Base-by-base conservation (phyloP, 1,284 basidiomycete genomes). In the Porogramme epimiltina region DNA sequence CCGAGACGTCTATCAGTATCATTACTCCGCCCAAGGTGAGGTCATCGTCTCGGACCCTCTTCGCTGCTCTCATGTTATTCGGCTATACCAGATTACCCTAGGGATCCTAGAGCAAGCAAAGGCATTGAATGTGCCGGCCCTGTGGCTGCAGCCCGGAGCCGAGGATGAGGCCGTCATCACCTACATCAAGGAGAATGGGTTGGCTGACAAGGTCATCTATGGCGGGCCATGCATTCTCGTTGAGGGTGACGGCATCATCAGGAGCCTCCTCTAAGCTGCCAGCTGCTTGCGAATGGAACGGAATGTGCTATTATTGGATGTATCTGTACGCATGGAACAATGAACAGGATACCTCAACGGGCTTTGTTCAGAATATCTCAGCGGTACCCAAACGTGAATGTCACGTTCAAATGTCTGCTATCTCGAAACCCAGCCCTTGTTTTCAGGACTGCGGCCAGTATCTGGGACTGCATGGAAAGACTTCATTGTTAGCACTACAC, bases 61-160 rank as follows among this genome's bases (percentile, higher is more conserved):
- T 24, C 23, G 16, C 15, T 24, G 22, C 23, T 11, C 25, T 13
- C 8, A 25, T 24, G 20, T 15, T 16, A 15, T 19, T n/a, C n/a
- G n/a, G n/a, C n/a, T 23, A 19, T 24, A 11, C 18, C 18, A 42
- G 33, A 43, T 37, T 25, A 42, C 45, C 39, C 37, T 50, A n/a
- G 48, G 73, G 22, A 60, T 89, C 45, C 71, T 91, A 58, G 73
- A 86, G 63, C 77, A 84, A 54, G 86, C 86, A 6, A 85, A 84
- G 64, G 74, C 77, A 2, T 74, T 85, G 22, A 70, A 73, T 26
- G 73, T 92, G 10, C 84, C 84, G 16, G 77, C 82, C 1, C 74
- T 93, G 42, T 95, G 92, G 92, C 78, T 94, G 36, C 92, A 95
- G 68, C 92, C 92, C 13, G 91, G 91, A 22, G 89, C 91, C 10